phyloP scores from a whole-genome alignment of 2,329 filamentous ascomycete genomes.

The Ophiocordyceps unilateralis region DNA sequence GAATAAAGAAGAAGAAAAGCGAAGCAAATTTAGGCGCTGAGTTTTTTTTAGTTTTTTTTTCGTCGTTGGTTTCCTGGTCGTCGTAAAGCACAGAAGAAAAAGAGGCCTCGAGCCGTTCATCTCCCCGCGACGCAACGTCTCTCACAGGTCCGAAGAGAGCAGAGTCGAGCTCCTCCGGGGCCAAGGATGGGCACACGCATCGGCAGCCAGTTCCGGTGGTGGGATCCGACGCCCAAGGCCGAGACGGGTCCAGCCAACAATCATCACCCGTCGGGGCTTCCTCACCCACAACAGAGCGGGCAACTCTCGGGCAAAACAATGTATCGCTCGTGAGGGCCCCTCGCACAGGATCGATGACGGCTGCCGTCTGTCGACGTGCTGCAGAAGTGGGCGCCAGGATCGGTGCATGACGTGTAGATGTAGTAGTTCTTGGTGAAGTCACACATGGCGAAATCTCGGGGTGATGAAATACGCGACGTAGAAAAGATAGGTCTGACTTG shows the following conservation, averaged over 20 bases:
- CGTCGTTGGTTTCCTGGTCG: neutral
- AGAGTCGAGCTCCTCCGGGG: too few species aligned
- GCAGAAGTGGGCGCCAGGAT: conserved; percentile 56
- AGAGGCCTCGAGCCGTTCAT: neutral
- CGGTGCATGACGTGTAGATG: conserved; percentile 53
- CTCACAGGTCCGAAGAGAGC: too few species aligned
- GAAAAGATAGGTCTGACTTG: too few species aligned
- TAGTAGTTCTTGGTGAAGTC: conserved; percentile 62
- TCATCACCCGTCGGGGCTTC: neutral
- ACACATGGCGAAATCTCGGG: conserved; percentile 26
- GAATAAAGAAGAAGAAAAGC: neutral
- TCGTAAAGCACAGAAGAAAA: neutral
- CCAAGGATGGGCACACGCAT: too few species aligned
- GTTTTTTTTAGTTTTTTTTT: neutral
- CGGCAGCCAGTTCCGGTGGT: too few species aligned
- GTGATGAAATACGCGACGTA: neutral
- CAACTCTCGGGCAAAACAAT: conserved; percentile 51
- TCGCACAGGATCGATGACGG: conserved; percentile 38
- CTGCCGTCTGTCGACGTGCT: conserved; percentile 50
- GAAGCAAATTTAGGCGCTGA: neutral
- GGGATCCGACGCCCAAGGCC: too few species aligned
- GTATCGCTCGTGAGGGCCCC: conserved; percentile 55
- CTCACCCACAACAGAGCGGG: conserved; percentile 23
- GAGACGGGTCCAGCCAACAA: neutral
- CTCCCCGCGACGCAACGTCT: too few species aligned